Conservation (phyloP, 495 filamentous ascomycete species). For the Evernia prunastri region DNA sequence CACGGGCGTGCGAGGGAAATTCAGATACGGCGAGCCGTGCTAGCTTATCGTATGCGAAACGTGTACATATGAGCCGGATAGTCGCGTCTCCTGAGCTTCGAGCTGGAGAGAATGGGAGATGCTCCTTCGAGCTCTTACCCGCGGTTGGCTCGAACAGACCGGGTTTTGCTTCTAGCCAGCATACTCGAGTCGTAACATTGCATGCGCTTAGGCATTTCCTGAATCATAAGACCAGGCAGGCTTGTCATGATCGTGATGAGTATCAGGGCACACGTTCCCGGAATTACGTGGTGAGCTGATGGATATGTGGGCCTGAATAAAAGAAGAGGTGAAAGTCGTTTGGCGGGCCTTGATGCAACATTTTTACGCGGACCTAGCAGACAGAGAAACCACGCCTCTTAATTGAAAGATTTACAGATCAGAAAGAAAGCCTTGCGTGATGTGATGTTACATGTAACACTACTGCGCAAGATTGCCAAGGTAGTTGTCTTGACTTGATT, state of each 20-base stretch:
- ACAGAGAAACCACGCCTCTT: not conserved
- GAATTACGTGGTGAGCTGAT: not conserved
- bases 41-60: constrained; percentile 1
- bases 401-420: not conserved
- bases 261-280: not conserved
- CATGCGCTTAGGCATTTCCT: not conserved
- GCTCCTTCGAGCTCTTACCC: constrained; percentile 3
- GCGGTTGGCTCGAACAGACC: not conserved
- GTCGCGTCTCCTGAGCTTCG: constrained; percentile 11
- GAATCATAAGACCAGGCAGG: not conserved
- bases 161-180: not conserved
- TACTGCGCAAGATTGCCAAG: not conserved
- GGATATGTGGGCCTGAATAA: not conserved
- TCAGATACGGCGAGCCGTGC: constrained; percentile 12
- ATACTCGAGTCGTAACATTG: not conserved
- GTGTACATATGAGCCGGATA: constrained; percentile 5
- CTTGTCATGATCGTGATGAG: not conserved
- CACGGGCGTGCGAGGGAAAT: not conserved
- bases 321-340: not conserved
- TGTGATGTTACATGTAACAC: not conserved
- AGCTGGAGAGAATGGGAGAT: not conserved
- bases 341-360: not conserved
- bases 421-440: not conserved
- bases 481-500: not conserved
- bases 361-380: not conserved